phyloP scores from a whole-genome alignment of 352 stramenopile species.

The Albugo candida region DNA sequence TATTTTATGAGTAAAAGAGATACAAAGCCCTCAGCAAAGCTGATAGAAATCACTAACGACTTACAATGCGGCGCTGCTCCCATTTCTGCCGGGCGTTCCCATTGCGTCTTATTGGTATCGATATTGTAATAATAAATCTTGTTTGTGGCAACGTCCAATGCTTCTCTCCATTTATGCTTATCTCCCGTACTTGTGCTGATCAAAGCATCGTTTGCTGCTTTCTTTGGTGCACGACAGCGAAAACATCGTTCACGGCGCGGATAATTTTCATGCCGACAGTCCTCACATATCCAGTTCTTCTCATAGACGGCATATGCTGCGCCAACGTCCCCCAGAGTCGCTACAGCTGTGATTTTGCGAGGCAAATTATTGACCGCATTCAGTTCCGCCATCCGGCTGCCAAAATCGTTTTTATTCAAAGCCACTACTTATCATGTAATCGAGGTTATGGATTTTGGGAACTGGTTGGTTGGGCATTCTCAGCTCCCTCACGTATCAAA shows the following conservation, averaged over 20 bases:
- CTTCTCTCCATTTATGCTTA: conserved; percentile 72
- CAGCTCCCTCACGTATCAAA: not conserved
- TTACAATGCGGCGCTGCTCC: conserved; percentile 62
- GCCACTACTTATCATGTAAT: no score
- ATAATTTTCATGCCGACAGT: conserved; percentile 80
- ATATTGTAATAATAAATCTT: conserved; percentile 91
- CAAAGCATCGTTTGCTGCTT: conserved; percentile 29
- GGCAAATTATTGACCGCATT: conserved; percentile 11
- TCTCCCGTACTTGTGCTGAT: conserved; percentile 29
- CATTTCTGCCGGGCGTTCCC: conserved; percentile 81
- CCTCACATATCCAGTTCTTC: conserved; percentile 73
- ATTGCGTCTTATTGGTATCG: conserved; percentile 71
- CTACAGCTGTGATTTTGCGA: conserved; percentile 48
- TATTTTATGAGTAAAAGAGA: not conserved
- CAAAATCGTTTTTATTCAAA: no score
- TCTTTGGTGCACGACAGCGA: conserved; percentile 65
- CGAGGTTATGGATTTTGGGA: no score
- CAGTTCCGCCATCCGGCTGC: no score
- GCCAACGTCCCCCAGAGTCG: conserved; percentile 62
- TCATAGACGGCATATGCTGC: conserved; percentile 79
- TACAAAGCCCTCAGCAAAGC: not conserved
- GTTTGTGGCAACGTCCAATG: conserved; percentile 72
- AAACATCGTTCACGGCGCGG: conserved; percentile 47
- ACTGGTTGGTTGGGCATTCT: not conserved
- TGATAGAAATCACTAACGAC: not conserved